Percentiles rank a stretch among this genome's conserved stretches.
Evolutionary conservation across 2,329 filamentous ascomycete species (phyloP).

Genomic region (Penicillium occitanis): DNA sequence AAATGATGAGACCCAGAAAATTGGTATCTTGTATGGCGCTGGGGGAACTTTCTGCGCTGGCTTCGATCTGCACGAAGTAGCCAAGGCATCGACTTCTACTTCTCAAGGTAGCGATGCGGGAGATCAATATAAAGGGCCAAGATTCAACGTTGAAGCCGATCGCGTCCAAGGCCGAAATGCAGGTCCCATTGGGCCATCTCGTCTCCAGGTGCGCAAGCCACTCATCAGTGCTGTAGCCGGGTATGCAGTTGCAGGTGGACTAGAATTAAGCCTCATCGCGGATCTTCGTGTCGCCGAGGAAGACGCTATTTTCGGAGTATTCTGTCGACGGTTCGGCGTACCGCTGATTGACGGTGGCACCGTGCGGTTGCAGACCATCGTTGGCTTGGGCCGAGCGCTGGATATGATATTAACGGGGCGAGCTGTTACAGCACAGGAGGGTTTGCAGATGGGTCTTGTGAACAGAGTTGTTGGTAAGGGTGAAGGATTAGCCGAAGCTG

Average conservation of each 20-base stretch:
- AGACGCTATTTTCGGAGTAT: conserved; percentile 56
- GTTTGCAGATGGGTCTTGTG: conserved; percentile 53
- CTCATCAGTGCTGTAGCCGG: conserved; percentile 54
- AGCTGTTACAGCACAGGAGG: conserved; percentile 51
- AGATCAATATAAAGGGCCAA: conserved; percentile 20
- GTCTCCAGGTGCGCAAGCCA: conserved; percentile 53
- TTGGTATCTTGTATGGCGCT: conserved; percentile 53
- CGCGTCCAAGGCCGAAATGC: conserved; percentile 39
- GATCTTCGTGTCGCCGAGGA: conserved; percentile 57
- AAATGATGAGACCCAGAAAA: conserved; percentile 51
- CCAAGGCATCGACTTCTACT: conserved; percentile 22
- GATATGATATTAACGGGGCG: conserved; percentile 60
- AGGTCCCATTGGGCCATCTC: conserved; percentile 55
- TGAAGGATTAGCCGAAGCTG: conserved; percentile 51
- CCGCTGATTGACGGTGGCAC: conserved; percentile 56
- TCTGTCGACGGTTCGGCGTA: conserved; percentile 56
- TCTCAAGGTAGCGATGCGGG: neutral
- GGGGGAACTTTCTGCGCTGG: conserved; percentile 55
- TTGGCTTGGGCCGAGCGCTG: conserved; percentile 55
- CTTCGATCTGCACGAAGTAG: conserved; percentile 53
- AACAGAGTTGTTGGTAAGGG: conserved; percentile 55
- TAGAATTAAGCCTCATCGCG: conserved; percentile 55
- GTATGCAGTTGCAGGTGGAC: conserved; percentile 55
- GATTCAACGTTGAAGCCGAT: conserved; percentile 15
- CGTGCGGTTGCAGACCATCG: conserved; percentile 52